A percentile compares a stretch with the other conserved stretches of the same genome.
Evolutionary conservation across 192 early-diverging fungal genomes (phyloP).

Genomic region (Entophlyctis luteolus): DNA sequence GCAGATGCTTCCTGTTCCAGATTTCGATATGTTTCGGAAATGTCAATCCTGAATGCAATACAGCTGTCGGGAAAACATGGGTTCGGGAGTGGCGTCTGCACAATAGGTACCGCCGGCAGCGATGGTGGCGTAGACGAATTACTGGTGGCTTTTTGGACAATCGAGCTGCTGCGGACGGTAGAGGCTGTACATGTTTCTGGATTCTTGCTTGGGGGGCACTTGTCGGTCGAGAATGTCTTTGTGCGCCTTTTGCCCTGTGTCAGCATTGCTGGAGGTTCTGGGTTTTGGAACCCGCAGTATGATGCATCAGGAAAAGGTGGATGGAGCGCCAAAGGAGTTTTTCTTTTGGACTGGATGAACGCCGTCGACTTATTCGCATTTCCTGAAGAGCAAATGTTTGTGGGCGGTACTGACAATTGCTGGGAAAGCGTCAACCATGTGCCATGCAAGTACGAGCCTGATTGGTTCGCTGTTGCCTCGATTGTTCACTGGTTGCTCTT

Average conservation of each 20-base stretch:
- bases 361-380: conserved; percentile 43
- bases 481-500: conserved; percentile 50
- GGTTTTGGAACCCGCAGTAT: conserved; percentile 39
- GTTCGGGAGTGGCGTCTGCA: conserved; percentile 18
- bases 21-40: conserved; percentile 12
- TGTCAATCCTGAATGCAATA: conserved; percentile 40
- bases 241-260: conserved; percentile 20
- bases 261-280: conserved; percentile 4
- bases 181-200: conserved; percentile 44
- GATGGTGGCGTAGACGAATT: conserved; percentile 42
- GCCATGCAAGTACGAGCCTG: conserved; percentile 46
- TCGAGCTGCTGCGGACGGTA: conserved; percentile 42
- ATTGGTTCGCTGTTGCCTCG: conserved; percentile 53
- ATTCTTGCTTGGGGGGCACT: conserved; percentile 45
- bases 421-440: conserved; percentile 47
- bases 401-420: conserved; percentile 29
- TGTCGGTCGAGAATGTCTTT: conserved; percentile 48
- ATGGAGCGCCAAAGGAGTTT: conserved; percentile 40
- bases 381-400: conserved; percentile 23
- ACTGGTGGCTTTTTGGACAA: conserved; percentile 47
- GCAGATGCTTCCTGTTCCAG: conserved; percentile 32
- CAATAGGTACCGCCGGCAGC: neutral
- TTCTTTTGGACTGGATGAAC: conserved; percentile 36
- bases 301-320: conserved; percentile 34
- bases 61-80: conserved; percentile 26